These are phyloP conservation scores for Cutaneotrichosporon sp. DNA, from an alignment of 1,284 basidiomycete species.

Conservation along the genomic window DNA sequence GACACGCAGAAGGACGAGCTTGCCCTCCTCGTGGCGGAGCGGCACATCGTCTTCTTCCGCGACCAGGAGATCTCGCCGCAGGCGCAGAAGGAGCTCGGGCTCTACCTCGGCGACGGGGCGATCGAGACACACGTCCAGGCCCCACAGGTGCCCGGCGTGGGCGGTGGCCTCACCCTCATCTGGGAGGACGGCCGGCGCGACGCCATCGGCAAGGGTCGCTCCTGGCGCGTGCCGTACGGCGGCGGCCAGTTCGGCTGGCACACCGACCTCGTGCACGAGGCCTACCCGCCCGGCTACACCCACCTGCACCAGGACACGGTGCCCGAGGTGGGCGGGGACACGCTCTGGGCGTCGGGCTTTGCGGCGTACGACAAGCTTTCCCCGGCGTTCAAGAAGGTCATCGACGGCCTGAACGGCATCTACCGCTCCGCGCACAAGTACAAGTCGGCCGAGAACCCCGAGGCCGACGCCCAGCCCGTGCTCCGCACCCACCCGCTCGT, in stretches of 20 bases:
- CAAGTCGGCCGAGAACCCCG: slow-evolving; percentile 29
- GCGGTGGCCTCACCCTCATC: slow-evolving; percentile 23
- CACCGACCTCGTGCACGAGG: slow-evolving; percentile 68
- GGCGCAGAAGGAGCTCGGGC: slow-evolving; percentile 31
- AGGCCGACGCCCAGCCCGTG: slow-evolving; percentile 61
- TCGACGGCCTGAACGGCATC: slow-evolving; percentile 35
- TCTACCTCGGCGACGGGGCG: slow-evolving; percentile 39
- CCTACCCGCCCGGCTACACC: slow-evolving; percentile 67
- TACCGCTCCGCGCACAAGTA: slow-evolving; percentile 40
- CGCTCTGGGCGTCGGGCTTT: slow-evolving; percentile 57
- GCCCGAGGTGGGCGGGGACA: slow-evolving; percentile 54
- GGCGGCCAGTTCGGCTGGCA: slow-evolving; percentile 63
- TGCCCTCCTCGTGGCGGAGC: slow-evolving; percentile 40
- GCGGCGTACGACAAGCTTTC: slow-evolving; percentile 38
- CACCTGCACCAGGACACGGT: slow-evolving; percentile 53
- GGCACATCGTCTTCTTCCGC: slow-evolving; percentile 38
- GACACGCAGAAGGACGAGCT: slow-evolving; percentile 44
- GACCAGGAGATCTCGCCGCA: slow-evolving; percentile 42
- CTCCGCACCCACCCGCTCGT: slow-evolving; percentile 50
- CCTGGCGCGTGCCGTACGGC: slow-evolving; percentile 25
- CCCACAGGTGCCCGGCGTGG: slow-evolving; percentile 44
- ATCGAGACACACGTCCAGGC: slow-evolving; percentile 67
- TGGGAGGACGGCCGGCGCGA: slow-evolving; percentile 28
- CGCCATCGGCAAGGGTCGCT: background rate
- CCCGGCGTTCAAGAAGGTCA: slow-evolving; percentile 29